Base-by-base conservation (phyloP, 257 asterid species). In the Verbena officinalis region DNA sequence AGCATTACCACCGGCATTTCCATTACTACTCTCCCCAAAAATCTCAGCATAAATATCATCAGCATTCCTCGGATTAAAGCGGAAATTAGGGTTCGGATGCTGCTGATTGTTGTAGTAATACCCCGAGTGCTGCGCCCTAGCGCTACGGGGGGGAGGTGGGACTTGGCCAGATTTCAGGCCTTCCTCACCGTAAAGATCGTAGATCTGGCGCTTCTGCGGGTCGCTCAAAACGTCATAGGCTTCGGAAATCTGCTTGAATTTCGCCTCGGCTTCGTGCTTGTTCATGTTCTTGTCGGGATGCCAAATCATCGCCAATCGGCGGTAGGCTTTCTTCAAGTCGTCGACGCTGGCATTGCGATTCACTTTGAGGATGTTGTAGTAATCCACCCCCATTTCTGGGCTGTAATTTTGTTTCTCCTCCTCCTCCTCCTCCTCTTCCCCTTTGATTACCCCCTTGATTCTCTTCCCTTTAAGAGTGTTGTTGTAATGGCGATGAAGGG, bases 121-220 rank as follows among this genome's bases (percentile, higher is more conserved):
- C 3, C 69, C 67, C 44, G 68, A 71, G 38, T 63, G 64, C 20
- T 51, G 45, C 59, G 65, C 38, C 65, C 81, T 64, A 15, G 80
- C 16, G 59, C 89, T 71, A 3, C 85, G 83, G 0, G 85, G 81
- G 3, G 96, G 86, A 53, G 90, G 89, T 0, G 96, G 95, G 13
- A 53, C 71, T 58, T 86, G 96, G 16, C 95, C 95, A 22, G 95
- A 81, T 78, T 90, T 93, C 69, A 93, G 79, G 2, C 96, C 97
- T 62, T 90, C 97, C 81, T 93, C 97, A 0, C 97, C 97, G 60
- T 86, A 90, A n/a, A 94, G 93, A 77, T 94, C 96, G 81, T 94
- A 94, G 92, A 94, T 90, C 95, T 84, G 99, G 44, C 99, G 99
- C 86, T 94, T 94, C 71, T 83, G 89, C n/a, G 93, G 95, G 71